Evolutionary conservation across 1,284 basidiomycete genomes (phyloP).

Genomic region (Papiliotrema fonsecae): DNA sequence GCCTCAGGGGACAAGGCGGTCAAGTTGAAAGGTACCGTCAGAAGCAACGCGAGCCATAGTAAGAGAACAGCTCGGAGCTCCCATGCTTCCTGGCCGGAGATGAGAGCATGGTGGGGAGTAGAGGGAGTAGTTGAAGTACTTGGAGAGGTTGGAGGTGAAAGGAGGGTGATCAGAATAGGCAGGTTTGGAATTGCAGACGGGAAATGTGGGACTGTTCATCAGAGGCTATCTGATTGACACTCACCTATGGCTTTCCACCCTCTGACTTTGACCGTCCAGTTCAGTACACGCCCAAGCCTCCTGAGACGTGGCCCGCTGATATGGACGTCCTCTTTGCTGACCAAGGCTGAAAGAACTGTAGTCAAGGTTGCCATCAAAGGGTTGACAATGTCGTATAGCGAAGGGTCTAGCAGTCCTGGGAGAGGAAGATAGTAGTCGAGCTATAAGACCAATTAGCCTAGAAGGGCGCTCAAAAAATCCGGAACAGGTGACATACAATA

Average conservation of each 20-base stretch:
- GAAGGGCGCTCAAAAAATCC: conserved; percentile 1
- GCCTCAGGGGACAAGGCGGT: conserved; percentile 57
- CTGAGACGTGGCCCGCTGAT: conserved; percentile 13
- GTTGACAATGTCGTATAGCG: conserved; percentile 72
- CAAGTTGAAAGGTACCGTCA: conserved; percentile 90
- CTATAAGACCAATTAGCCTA: conserved; percentile 49
- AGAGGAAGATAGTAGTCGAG: conserved; percentile 90
- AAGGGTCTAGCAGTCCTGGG: conserved; percentile 91
- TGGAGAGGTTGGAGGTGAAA: conserved; percentile 52
- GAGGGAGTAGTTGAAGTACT: conserved; percentile 47
- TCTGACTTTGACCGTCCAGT: conserved; percentile 80
- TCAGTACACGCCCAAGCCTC: conserved; percentile 60
- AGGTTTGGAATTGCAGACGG: conserved; percentile 84
- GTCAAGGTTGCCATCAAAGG: conserved; percentile 71
- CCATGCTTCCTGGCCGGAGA: conserved; percentile 56
- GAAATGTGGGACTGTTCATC: conserved; percentile 19
- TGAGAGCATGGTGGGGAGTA: conserved; percentile 31
- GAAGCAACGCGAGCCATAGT: conserved; percentile 89
- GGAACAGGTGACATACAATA: conserved; percentile 35
- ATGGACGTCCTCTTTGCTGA: conserved; percentile 28
- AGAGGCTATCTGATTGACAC: conserved; percentile 41
- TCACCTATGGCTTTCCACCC: conserved; percentile 89
- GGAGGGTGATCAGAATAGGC: conserved; percentile 64
- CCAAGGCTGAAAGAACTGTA: conserved; percentile 54
- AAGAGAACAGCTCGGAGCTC: conserved; percentile 75